Base-by-base conservation (phyloP, 1,284 basidiomycete species). In the Apiotrichum laibachii region DNA sequence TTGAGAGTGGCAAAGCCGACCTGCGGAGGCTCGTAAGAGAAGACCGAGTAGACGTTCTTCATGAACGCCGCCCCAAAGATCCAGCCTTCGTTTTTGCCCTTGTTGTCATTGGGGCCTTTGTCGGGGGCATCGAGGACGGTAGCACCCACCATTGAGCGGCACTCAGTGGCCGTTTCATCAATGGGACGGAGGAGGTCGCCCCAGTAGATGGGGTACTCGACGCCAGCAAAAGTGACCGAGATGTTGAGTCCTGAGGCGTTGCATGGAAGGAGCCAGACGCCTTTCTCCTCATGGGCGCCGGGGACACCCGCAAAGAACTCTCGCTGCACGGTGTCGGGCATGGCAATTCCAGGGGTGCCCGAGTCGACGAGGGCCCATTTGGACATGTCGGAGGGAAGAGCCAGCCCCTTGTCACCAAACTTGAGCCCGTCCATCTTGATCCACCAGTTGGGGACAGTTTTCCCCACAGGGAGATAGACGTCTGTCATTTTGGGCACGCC, bases 161-260 rank as follows among this genome's bases (percentile, higher is more conserved):
- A n/a, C 26, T n/a, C 47, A 5, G 16, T 44, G 9, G 43, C 43
- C 19, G 43, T 21, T 10, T 44, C 43, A 19, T 44, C 43, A 3
- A 44, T 19, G 5, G 43, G 43, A 21, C 43, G 43, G 43, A 44
- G 3, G 12, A 44, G 43, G 43, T 44, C 43, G 19, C 43, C 43
- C 43, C 43, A 44, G 19, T 44, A 44, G 10, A 44, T 19, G 43
- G 43, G 43, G n/a, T n/a, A 44, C 43, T 44, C 43, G n/a, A 19
- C 10, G 19, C 56, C 54, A 2, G 33, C 56, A 70, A 96, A 96
- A 0, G 84, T 83, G 59, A 98, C 72, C 1, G 84, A 75, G 22
- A 92, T 81, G 56, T 44, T 44, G 43, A 44, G 43, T 11, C 43
- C 43, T 11, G 43, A 1, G 7, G 43, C 10, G 11, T 44, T 44